Base-by-base conservation (phyloP, 2,329 filamentous ascomycete species). In the Claviceps digitariae region DNA sequence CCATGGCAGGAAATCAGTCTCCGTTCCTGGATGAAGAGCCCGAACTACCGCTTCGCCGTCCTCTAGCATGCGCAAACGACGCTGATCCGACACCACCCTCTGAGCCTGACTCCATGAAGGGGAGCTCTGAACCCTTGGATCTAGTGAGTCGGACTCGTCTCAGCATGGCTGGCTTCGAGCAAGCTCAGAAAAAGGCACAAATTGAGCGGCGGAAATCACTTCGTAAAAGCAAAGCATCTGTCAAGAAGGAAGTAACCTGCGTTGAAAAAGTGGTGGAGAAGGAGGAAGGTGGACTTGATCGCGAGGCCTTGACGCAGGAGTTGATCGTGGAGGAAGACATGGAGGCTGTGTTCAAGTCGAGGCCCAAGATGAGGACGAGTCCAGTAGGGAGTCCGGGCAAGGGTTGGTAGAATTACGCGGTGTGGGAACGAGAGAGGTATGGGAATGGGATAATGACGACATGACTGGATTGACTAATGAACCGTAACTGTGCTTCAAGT, bases 291-390 rank as follows among this genome's bases (percentile, higher is more conserved):
- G 48, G 50, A 20, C 68, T 60, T 20, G 67, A 63, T 8, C 67
- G 67, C n/a, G 62, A 67, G 25, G 74, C 81, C 1, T 75, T 86
- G 9, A 74, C 78, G 0, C 84, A 91, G 62, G 78, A 84, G 57
- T 69, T 95, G 43, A 82, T 95, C 54, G 76, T 55, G 17, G 77
- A 83, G 52, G 83, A 88, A 58, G 88, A 94, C 56, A 86, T 89
- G 66, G 84, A 86, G 55, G 85, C 84, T 27, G 84, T 95, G 1
- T 96, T 96, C 66, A 87, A 84, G 69, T 90, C 87, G 57, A 71
- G 90, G 58, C 90, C 90, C 0, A 86, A 83, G 66, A 81, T 96
- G 59, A 83, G 84, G 58, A 79, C 80, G 12, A 95, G 89, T 65
- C 89, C 90, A 1, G 65, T 82, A 2, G 70, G 72, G 9, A 78